Conservation (phyloP, 2,329 filamentous ascomycete genomes). For the Aaosphaeria pasadenensis region DNA sequence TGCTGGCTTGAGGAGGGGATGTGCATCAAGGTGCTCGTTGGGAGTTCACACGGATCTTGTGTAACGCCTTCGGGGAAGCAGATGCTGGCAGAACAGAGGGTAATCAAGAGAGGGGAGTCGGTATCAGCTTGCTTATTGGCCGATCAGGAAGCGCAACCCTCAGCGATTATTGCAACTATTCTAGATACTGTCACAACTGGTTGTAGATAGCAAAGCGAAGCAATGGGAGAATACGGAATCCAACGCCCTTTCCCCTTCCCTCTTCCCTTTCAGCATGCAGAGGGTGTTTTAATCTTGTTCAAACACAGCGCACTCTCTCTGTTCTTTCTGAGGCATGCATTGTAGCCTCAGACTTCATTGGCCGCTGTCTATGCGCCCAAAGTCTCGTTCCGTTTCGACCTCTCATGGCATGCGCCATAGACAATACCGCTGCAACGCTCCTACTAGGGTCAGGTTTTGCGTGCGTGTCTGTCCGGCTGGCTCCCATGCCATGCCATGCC, state of each 20-base stretch:
- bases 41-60: too few relatives aligned
- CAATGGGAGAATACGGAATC: background rate
- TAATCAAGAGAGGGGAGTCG: background rate
- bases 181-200: background rate
- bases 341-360: constrained; percentile 19
- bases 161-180: constrained; percentile 8
- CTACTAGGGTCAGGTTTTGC: constrained; percentile 9
- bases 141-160: constrained; percentile 13
- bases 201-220: constrained; percentile 13
- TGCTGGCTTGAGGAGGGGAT: background rate
- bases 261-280: too few relatives aligned
- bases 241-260: too few relatives aligned
- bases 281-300: background rate
- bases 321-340: constrained; percentile 26
- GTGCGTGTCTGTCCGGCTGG: constrained; percentile 7
- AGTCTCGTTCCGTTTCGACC: constrained; percentile 18
- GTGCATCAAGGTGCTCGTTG: constrained; percentile 22
- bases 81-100: too few relatives aligned
- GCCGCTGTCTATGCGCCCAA: constrained; percentile 29
- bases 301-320: background rate
- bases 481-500: background rate
- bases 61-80: too few relatives aligned
- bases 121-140: constrained; percentile 21
- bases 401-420: constrained; percentile 21
- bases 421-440: constrained; percentile 10